These are phyloP conservation scores for Wickerhamiella bombiphila DNA, from an alignment of 805 yeast genomes.

Conservation along the genomic window DNA sequence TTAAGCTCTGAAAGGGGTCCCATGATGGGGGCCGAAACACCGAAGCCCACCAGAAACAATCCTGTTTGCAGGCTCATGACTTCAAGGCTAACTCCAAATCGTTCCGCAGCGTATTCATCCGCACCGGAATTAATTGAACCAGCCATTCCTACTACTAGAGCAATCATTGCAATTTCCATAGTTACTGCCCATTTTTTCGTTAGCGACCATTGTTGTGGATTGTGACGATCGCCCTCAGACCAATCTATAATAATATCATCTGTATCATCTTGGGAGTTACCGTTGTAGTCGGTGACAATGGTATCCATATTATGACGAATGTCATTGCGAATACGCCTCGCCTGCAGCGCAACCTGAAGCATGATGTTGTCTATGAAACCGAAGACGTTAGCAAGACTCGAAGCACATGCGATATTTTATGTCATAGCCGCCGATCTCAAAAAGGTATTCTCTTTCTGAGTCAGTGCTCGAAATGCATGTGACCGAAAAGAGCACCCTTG, in stretches of 20 bases:
- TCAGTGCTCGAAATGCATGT: too few species aligned
- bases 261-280: background rate
- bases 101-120: conserved; percentile 25
- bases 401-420: too few species aligned
- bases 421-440: too few species aligned
- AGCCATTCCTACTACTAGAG: conserved; percentile 5
- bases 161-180: conserved; percentile 3
- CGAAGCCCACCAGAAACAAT: conserved; percentile 43
- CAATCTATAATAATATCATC: conserved; percentile 5
- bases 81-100: conserved; percentile 30
- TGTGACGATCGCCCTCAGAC: conserved; percentile 6
- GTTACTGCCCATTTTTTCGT: conserved; percentile 6
- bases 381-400: too few species aligned
- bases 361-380: too few species aligned
- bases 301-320: too few species aligned
- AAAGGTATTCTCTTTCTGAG: too few species aligned
- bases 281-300: too few species aligned
- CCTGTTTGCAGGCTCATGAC: conserved; percentile 33
- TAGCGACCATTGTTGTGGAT: conserved; percentile 9
- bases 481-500: too few species aligned
- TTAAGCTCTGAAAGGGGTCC: conserved; percentile 60
- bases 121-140: conserved; percentile 36
- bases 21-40: conserved; percentile 43
- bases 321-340: too few species aligned
- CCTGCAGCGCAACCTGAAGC: too few species aligned